Percentiles rank a stretch among this genome's conserved stretches.
Conservation (phyloP, 805 yeast genomes). For the Teunomyces funiuensis region DNA sequence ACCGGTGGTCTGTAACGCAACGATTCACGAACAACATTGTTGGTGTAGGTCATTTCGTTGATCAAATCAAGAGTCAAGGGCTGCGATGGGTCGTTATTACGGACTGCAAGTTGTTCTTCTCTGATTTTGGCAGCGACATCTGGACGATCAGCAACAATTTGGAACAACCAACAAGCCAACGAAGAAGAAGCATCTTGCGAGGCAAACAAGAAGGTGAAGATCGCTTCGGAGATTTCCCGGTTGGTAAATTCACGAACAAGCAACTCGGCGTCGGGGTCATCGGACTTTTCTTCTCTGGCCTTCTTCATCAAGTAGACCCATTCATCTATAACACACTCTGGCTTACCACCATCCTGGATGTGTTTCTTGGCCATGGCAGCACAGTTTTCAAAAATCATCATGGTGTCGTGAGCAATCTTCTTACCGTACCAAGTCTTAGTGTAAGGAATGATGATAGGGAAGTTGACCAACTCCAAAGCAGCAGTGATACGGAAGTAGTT, state of each 20-base stretch:
- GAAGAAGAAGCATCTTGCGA: slow-evolving; percentile 98
- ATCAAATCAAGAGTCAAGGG: slow-evolving; percentile 71
- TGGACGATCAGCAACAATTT: slow-evolving; percentile 92
- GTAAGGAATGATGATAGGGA: slow-evolving; percentile 93
- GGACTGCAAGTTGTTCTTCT: slow-evolving; percentile 84
- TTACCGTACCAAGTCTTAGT: slow-evolving; percentile 98
- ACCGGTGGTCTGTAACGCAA: slow-evolving; percentile 97
- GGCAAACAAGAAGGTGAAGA: slow-evolving; percentile 95
- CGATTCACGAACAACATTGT: slow-evolving; percentile 87
- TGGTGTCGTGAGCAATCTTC: slow-evolving; percentile 87
- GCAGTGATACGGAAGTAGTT: slow-evolving; percentile 91
- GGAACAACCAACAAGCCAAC: slow-evolving; percentile 97
- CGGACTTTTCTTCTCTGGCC: slow-evolving; percentile 53
- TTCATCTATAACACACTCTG: slow-evolving; percentile 90
- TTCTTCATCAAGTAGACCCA: slow-evolving; percentile 88
- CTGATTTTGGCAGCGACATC: slow-evolving; percentile 84
- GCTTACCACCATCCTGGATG: slow-evolving; percentile 73
- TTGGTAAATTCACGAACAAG: slow-evolving; percentile 80
- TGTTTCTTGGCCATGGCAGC: slow-evolving; percentile 84
- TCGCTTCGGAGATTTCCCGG: slow-evolving; percentile 92
- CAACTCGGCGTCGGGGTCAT: slow-evolving; percentile 52
- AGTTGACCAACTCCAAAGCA: slow-evolving; percentile 94
- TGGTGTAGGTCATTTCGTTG: slow-evolving; percentile 84
- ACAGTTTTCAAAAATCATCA: slow-evolving; percentile 86
- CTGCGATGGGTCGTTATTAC: slow-evolving; percentile 69